Percentiles rank a stretch among this genome's conserved stretches.
Evolutionary conservation across 139 green algal genomes (phyloP).

Genomic region (Coccomyxa sp.): DNA sequence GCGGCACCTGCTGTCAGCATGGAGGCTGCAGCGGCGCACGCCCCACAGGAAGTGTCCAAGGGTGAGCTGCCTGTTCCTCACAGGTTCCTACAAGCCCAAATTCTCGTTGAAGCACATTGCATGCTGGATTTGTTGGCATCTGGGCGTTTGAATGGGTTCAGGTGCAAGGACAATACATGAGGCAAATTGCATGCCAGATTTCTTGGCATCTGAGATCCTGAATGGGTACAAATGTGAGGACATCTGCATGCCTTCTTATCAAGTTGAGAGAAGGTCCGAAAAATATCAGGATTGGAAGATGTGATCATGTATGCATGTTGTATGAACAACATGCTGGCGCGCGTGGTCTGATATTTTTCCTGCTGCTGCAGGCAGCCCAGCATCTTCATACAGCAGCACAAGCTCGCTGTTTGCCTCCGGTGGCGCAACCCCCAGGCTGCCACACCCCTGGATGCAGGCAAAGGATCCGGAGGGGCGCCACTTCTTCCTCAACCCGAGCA

Average conservation of each 20-base stretch:
- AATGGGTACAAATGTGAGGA: too few species aligned
- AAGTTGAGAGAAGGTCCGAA: background rate
- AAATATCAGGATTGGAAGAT: background rate
- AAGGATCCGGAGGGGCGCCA: conserved; percentile 15
- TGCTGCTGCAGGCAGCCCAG: background rate
- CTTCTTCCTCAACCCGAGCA: conserved; percentile 16
- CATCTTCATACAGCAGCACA: background rate
- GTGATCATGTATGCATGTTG: background rate
- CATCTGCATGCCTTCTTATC: background rate
- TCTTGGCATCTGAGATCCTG: too few species aligned
- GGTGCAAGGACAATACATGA: too few species aligned
- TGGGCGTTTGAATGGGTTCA: too few species aligned
- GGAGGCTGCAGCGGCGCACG: too few species aligned
- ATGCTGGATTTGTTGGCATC: too few species aligned
- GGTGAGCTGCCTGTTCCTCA: too few species aligned
- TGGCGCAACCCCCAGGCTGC: background rate
- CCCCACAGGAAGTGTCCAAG: too few species aligned
- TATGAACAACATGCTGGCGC: background rate
- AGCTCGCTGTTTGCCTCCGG: background rate
- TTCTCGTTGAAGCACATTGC: too few species aligned
- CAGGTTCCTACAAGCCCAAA: too few species aligned
- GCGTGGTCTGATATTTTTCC: background rate
- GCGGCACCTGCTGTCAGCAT: too few species aligned
- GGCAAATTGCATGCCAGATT: too few species aligned
- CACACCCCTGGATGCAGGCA: conserved; percentile 7